Evolutionary conservation across 176 grass and related monocot genomes (phyloP).

Genomic region (Juncus inflexus): DNA sequence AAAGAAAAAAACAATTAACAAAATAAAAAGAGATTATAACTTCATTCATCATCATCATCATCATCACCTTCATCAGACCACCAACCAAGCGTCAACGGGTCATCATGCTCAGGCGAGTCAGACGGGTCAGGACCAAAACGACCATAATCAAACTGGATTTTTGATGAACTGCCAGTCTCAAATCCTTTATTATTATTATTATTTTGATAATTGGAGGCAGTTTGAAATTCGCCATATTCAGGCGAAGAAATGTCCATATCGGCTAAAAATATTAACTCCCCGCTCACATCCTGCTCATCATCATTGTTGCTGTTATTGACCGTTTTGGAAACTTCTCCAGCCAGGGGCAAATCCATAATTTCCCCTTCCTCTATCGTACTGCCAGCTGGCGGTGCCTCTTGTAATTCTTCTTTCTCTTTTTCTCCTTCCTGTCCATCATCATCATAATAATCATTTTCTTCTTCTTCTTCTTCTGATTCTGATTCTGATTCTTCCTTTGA

Average conservation of each 20-base stretch:
- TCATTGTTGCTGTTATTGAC: constrained; percentile 15
- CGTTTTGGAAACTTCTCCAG: neutral
- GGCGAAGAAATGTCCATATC: constrained; percentile 62
- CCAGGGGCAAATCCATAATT: constrained; percentile 29
- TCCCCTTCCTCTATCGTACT: constrained; percentile 22
- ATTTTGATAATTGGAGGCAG: no score
- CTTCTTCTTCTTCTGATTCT: neutral
- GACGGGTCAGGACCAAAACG: neutral
- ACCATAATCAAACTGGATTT: neutral
- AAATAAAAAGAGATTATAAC: no score
- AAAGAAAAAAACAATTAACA: no score
- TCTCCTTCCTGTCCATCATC: constrained; percentile 9
- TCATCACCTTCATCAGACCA: neutral
- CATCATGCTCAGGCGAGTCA: neutral
- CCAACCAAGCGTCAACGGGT: neutral
- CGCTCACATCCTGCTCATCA: constrained; percentile 14
- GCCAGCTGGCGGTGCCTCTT: constrained; percentile 6
- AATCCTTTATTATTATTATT: neutral
- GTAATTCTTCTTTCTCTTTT: constrained; percentile 35
- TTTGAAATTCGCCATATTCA: neutral
- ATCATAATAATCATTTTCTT: constrained; percentile 10
- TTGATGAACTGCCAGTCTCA: neutral
- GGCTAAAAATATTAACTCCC: neutral
- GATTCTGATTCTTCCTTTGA: neutral
- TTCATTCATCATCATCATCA: constrained; percentile 3